A percentile compares a stretch with the other conserved stretches of the same genome.
phyloP scores from a whole-genome alignment of 306 rosid species.

The Corylus americana region DNA sequence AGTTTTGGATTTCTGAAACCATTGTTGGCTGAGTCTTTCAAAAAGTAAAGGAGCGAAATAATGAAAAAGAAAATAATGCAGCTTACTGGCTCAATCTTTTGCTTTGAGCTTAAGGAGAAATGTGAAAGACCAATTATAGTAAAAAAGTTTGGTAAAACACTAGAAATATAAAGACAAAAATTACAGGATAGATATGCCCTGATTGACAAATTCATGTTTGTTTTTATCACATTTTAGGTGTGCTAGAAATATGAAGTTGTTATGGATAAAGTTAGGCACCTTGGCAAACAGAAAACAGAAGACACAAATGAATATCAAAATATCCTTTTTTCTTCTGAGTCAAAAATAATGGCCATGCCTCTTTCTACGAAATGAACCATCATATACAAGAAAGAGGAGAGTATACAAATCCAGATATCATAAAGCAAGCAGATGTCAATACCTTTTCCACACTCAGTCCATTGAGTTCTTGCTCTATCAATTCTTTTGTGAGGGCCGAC shows the following conservation, averaged over 20 bases:
- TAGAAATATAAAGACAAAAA: background rate
- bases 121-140: background rate
- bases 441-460: conserved; percentile 84
- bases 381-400: background rate
- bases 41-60: background rate
- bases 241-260: background rate
- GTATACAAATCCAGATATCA: background rate
- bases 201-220: background rate
- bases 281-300: background rate
- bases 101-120: background rate
- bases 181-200: background rate
- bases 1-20: background rate
- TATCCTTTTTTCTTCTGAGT: background rate
- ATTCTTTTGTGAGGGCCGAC: conserved; percentile 75
- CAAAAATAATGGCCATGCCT: background rate
- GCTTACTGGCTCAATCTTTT: background rate
- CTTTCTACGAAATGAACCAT: background rate
- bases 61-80: background rate
- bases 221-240: background rate
- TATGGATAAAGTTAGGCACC: background rate
- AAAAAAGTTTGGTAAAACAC: background rate
- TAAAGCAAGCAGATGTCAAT: conserved; percentile 7
- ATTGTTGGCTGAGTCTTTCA: background rate
- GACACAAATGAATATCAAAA: background rate
- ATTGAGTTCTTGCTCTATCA: conserved; percentile 72